Base-by-base conservation (phyloP, 495 filamentous ascomycete genomes). In the Apodospora peruviana region DNA sequence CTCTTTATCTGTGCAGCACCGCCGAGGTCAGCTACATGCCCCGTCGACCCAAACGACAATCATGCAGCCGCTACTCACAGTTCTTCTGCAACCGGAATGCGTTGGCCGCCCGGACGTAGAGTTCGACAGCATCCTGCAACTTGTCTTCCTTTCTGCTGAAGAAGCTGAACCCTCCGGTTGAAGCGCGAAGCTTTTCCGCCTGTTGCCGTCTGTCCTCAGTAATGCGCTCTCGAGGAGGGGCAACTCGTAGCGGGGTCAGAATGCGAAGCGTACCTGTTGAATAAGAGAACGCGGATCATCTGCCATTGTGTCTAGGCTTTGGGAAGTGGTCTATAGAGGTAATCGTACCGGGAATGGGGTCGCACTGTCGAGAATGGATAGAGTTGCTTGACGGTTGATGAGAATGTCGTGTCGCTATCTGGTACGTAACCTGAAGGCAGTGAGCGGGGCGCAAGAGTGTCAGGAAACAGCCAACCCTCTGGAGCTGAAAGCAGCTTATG, bases 101-200 rank as follows among this genome's bases (percentile, higher is more conserved):
- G 70, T 91, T 91, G 45, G 83, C 90, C 27, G 89, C 89, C 56
- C 90, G 80, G 38, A 78, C 77, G 59, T 87, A 95, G 40, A 91
- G 71, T 54, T 93, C 85, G 45, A 86, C 86, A 9, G 89, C 90
- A 71, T 78, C 79, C 67, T 91, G 85, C 52, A 83, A 88, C 65
- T 96, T 95, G 53, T 95, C 62, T 50, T 63, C 90, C 59, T 83
- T 74, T 47, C 81, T 76, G 25, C 86, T 84, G 37, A 95, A 93
- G 65, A 91, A 83, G 61, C 70, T 73, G 56, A 75, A 79, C 40
- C 90, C 89, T 3, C 83, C 70, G n/a, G 87, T 88, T 53, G 82
- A 68, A 53, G 77, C 62, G 3, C 84, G 75, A 16, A 84, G 77
- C 77, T 88, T 90, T 60, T 91, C 86, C 62, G 90, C 90, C 88